Evolutionary conservation across 768 basidiomycete genomes (phyloP).

Genomic region (Phaffia tasmanica): DNA sequence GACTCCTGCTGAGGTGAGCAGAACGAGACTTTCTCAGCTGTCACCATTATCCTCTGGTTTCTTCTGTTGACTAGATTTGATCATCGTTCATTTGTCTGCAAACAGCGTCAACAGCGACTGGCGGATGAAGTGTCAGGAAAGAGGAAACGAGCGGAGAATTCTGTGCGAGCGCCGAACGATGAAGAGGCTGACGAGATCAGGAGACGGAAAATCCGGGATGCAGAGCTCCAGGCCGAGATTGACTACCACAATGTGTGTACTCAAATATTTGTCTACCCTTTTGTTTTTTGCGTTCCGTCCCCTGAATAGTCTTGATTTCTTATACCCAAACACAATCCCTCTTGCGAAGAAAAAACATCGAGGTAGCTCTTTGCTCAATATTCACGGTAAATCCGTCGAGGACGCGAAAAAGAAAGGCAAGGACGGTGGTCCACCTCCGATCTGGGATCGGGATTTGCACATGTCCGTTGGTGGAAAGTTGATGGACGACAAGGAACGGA

Average conservation of each 20-base stretch:
- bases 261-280: too few relatives aligned
- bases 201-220: conserved; percentile 56
- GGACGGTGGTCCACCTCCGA: conserved; percentile 50
- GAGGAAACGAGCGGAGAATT: conserved; percentile 57
- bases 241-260: conserved; percentile 51
- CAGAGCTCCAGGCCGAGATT: conserved; percentile 58
- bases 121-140: conserved; percentile 82
- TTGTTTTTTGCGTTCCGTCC: neutral
- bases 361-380: conserved; percentile 34
- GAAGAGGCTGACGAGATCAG: conserved; percentile 41
- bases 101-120: conserved; percentile 66
- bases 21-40: neutral
- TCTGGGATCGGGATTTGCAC: conserved; percentile 88
- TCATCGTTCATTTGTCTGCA: neutral
- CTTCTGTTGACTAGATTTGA: neutral
- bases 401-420: conserved; percentile 39
- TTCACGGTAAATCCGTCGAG: conserved; percentile 30
- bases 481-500: conserved; percentile 76
- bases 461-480: conserved; percentile 78
- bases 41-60: neutral
- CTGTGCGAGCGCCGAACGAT: conserved; percentile 37
- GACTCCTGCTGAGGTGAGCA: conserved; percentile 63
- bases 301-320: neutral
- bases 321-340: neutral
- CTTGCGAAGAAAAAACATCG: conserved; percentile 28